Percentiles rank a stretch among this genome's conserved stretches.
These are phyloP conservation scores for Ganoderma boninense DNA, from an alignment of 1,284 basidiomycete species.

Conservation along the genomic window DNA sequence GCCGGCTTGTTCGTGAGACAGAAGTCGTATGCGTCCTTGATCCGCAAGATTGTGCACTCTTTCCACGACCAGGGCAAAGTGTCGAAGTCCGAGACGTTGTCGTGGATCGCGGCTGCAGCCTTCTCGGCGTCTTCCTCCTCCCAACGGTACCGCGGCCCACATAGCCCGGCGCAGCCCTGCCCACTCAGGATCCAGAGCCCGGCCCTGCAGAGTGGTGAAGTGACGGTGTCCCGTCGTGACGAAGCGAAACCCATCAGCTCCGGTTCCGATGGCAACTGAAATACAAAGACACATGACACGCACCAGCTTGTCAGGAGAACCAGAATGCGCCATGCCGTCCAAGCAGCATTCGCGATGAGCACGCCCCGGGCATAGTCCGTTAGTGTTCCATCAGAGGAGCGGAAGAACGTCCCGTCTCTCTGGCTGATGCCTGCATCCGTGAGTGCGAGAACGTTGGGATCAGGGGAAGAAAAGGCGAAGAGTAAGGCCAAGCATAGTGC, in stretches of 20 bases:
- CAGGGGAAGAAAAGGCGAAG: constrained; percentile 65
- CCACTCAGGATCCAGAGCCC: constrained; percentile 81
- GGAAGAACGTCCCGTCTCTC: constrained; percentile 80
- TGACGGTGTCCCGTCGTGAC: too few relatives aligned
- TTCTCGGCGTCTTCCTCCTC: constrained; percentile 79
- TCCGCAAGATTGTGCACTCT: constrained; percentile 70
- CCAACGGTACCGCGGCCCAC: constrained; percentile 83
- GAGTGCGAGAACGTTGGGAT: constrained; percentile 55
- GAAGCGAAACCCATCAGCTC: not conserved
- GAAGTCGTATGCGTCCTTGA: constrained; percentile 83
- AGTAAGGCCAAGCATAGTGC: constrained; percentile 76
- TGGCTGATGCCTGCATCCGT: constrained; percentile 55
- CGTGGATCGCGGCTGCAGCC: constrained; percentile 52
- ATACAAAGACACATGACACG: constrained; percentile 36
- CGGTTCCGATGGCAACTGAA: not conserved
- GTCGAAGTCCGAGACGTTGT: constrained; percentile 56
- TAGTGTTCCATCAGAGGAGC: constrained; percentile 64
- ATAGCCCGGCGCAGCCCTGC: constrained; percentile 79
- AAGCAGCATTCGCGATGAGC: constrained; percentile 77
- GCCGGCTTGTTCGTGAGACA: constrained; percentile 65
- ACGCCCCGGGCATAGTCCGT: constrained; percentile 78
- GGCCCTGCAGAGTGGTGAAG: constrained; percentile 51
- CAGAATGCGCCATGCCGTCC: constrained; percentile 75
- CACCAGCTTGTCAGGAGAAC: constrained; percentile 75
- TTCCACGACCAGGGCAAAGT: constrained; percentile 81